Evolutionary conservation across 768 basidiomycete species (phyloP).

Genomic region (Candolleomyces eurysporus): DNA sequence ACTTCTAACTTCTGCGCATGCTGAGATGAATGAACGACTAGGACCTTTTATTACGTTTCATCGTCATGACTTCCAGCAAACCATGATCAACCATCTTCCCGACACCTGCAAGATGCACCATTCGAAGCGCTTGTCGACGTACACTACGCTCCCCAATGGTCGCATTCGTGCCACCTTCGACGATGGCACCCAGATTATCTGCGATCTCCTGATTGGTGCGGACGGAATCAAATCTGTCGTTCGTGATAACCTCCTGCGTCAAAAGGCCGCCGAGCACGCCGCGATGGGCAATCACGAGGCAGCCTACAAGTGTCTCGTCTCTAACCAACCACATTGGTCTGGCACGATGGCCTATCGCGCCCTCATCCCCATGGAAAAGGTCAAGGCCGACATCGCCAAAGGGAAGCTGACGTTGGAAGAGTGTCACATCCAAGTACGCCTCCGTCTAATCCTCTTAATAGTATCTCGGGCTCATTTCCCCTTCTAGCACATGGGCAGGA

Average conservation of each 20-base stretch:
- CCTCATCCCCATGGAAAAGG: constrained; percentile 24
- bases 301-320: background rate
- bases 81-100: constrained; percentile 44
- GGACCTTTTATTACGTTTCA: constrained; percentile 45
- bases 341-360: constrained; percentile 34
- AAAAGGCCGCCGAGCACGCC: constrained; percentile 13
- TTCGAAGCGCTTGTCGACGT: constrained; percentile 50
- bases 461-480: background rate
- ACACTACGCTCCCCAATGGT: constrained; percentile 27
- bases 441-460: background rate
- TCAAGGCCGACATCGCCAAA: constrained; percentile 18
- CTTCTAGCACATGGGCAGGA: constrained; percentile 19
- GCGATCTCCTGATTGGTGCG: constrained; percentile 36
- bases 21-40: constrained; percentile 10
- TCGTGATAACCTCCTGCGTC: constrained; percentile 11
- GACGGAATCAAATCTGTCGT: constrained; percentile 21
- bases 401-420: constrained; percentile 20
- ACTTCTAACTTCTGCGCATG: background rate
- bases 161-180: constrained; percentile 24
- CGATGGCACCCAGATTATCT: constrained; percentile 20
- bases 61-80: constrained; percentile 57
- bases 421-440: constrained; percentile 13
- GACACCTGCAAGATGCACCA: constrained; percentile 39
- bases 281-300: constrained; percentile 4
- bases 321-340: constrained; percentile 32